These are phyloP conservation scores for Xylaria telfairii DNA, from an alignment of 495 filamentous ascomycete genomes.

Conservation along the genomic window DNA sequence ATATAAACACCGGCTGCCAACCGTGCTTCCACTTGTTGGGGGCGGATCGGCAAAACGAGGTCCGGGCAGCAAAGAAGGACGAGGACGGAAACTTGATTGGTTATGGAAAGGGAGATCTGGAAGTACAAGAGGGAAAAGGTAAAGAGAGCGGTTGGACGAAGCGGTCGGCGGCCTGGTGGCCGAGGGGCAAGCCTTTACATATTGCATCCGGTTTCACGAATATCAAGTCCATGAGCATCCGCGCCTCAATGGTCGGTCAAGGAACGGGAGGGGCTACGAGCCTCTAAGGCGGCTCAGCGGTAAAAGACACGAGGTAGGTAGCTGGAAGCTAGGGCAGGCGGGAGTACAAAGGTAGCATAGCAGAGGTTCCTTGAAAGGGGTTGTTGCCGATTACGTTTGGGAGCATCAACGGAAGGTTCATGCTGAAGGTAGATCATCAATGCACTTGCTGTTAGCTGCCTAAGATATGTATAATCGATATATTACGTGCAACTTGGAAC, in stretches of 20 bases:
- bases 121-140: not conserved
- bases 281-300: not conserved
- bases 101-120: not conserved
- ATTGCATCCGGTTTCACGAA: constrained; percentile 24
- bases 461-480: not conserved
- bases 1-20: not conserved
- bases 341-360: not conserved
- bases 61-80: constrained; percentile 12
- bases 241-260: constrained; percentile 6
- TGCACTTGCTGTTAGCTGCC: constrained; percentile 4
- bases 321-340: not conserved
- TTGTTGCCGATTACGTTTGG: constrained; percentile 13
- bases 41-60: not conserved
- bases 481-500: not conserved
- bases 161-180: constrained; percentile 16
- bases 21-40: not conserved
- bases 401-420: constrained; percentile 16
- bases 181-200: constrained; percentile 17
- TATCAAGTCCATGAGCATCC: not conserved
- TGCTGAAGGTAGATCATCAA: constrained; percentile 22
- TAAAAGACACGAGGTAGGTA: not conserved
- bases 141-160: not conserved
- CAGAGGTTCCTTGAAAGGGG: not conserved
- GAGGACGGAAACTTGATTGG: not conserved
- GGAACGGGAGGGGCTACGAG: not conserved